phyloP scores from a whole-genome alignment of 2,329 filamentous ascomycete genomes.

The Davidsoniella neocaledoniae region DNA sequence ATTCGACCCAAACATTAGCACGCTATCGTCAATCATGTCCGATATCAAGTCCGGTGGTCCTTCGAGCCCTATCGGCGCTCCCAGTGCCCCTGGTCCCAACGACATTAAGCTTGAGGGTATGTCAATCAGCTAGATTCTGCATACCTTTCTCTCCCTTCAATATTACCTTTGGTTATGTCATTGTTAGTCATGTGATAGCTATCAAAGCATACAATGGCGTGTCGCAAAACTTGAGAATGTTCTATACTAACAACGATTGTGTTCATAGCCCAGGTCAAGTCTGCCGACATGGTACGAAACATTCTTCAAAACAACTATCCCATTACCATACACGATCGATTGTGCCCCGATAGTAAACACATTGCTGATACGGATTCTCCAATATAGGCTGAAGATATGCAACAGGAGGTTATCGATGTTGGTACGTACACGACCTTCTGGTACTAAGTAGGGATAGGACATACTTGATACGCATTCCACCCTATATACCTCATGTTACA shows the following conservation, averaged over 20 bases:
- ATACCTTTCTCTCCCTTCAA: neutral
- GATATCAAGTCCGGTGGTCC: conserved; percentile 8
- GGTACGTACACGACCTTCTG: conserved; percentile 39
- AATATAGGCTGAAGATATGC: conserved; percentile 83
- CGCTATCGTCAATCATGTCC: conserved; percentile 1
- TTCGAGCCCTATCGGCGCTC: conserved; percentile 8
- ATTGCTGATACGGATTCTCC: neutral
- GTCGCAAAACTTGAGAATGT: no score
- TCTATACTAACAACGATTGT: neutral
- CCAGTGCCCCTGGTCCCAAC: conserved; percentile 8
- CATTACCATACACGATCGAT: neutral
- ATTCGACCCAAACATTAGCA: no score
- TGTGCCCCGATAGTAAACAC: neutral
- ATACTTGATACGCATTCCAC: neutral
- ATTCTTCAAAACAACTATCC: neutral
- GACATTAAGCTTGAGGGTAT: conserved; percentile 12
- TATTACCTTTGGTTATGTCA: no score
- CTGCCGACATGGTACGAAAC: conserved; percentile 78
- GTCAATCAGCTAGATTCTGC: neutral
- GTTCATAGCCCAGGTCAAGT: conserved; percentile 80
- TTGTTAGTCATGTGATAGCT: no score
- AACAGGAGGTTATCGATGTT: conserved; percentile 85
- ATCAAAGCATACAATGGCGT: no score
- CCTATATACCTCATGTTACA: neutral
- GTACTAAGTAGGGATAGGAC: neutral